Evolutionary conservation across 495 filamentous ascomycete species (phyloP).

Genomic region (Trichoderma virens): DNA sequence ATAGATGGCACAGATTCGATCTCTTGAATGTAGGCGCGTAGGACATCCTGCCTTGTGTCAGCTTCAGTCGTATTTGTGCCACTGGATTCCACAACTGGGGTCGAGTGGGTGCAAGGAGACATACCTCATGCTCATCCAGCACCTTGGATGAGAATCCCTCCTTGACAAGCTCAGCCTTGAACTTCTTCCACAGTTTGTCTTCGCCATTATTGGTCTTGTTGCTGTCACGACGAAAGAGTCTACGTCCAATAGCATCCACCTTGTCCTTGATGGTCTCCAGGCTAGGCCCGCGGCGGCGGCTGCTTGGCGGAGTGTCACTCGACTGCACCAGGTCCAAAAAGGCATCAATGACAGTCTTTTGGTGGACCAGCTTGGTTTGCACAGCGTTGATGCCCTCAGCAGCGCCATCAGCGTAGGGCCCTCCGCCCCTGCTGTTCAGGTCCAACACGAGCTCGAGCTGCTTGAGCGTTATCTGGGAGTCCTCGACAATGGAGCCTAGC

Average conservation of each 20-base stretch:
- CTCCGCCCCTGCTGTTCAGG: constrained; percentile 22
- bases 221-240: constrained; percentile 32
- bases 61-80: not conserved
- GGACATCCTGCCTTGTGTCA: constrained; percentile 34
- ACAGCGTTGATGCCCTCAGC: constrained; percentile 24
- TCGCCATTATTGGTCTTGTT: constrained; percentile 25
- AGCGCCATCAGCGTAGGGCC: not conserved
- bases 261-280: constrained; percentile 40
- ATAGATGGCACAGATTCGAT: constrained; percentile 32
- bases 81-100: not conserved
- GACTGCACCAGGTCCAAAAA: constrained; percentile 42
- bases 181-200: constrained; percentile 45
- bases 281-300: constrained; percentile 15
- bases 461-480: constrained; percentile 40
- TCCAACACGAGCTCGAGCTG: constrained; percentile 40
- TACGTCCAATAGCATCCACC: constrained; percentile 42
- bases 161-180: constrained; percentile 42
- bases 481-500: constrained; percentile 38
- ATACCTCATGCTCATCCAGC: constrained; percentile 43
- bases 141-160: constrained; percentile 45
- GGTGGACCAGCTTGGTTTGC: constrained; percentile 27
- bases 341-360: constrained; percentile 35
- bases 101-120: constrained; percentile 5
- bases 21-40: constrained; percentile 48
- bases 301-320: constrained; percentile 23